Evolutionary conservation across 371 early-diverging fungal species (phyloP).

Genomic region (Capniomyces stellatus): DNA sequence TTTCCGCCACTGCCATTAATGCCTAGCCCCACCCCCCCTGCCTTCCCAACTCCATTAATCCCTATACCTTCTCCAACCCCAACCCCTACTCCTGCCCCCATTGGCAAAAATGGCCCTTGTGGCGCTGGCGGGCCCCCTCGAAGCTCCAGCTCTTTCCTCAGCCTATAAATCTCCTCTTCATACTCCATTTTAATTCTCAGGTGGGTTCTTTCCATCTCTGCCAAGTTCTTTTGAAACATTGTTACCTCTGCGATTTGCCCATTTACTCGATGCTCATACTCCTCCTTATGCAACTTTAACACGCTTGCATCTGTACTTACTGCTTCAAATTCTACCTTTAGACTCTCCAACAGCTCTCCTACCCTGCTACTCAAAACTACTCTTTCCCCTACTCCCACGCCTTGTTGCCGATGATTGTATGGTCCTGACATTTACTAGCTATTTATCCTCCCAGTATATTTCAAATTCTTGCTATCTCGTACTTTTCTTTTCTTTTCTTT

Average conservation of each 20-base stretch:
- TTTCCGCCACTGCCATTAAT: too few species aligned
- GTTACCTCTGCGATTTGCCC: constrained; percentile 59
- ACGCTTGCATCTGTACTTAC: constrained; percentile 53
- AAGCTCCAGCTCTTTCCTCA: constrained; percentile 52
- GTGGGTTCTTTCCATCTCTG: constrained; percentile 62
- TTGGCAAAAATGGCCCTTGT: constrained; percentile 18
- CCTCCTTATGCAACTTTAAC: constrained; percentile 62
- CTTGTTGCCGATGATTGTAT: constrained; percentile 67
- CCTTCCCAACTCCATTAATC: too few species aligned
- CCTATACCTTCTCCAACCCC: neutral
- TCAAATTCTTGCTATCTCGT: too few species aligned
- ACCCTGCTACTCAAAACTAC: constrained; percentile 37
- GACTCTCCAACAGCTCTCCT: constrained; percentile 62
- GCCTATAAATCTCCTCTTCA: constrained; percentile 55
- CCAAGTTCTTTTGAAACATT: constrained; percentile 49
- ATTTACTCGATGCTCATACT: constrained; percentile 67
- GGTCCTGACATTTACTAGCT: constrained; percentile 43
- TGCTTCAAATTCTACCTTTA: constrained; percentile 63
- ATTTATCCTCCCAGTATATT: too few species aligned
- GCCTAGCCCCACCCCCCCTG: too few species aligned
- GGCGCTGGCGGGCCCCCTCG: constrained; percentile 29
- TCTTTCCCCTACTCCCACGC: constrained; percentile 38
- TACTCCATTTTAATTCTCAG: constrained; percentile 55
- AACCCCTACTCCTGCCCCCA: neutral
- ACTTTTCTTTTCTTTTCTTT: too few species aligned